Evolutionary conservation across 148 eudicot genomes (phyloP), one percentile per base, ranked within the genome.

Genomic region (Chenopodium quinoa): DNA sequence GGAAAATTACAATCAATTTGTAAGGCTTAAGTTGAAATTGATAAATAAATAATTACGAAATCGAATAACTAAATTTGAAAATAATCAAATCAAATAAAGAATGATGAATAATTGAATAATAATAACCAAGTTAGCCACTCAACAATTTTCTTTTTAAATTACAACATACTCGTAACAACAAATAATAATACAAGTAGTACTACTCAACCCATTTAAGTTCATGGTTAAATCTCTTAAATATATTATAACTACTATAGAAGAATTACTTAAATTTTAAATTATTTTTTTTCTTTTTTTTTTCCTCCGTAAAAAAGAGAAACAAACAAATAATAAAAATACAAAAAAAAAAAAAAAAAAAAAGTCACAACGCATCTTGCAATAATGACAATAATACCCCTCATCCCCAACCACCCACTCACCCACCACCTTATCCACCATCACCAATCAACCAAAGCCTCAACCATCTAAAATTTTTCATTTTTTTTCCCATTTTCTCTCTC

Each of bases 371-470:
- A 77, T 81, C 29, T 76, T 76, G 23, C 64, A 50, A 62, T 84
- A 86, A 84, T 83, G 91, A 89, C 88, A 86, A 85, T 80, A 86
- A 83, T 85, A 81, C 86, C 91, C 86, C 88, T 40, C 71, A 69
- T 34, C 88, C 34, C 27, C 68, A 81, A 66, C 83, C 65, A 74
- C 25, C 74, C 78, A 70, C 69, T 79, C 58, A 67, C 83, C 82
- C 73, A 52, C 77, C 67, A 31, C 77, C 66, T 56, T 9, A 74
- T 3, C 63, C 76, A 58, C 44, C 63, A 27, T 10, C 44, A 11
- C 78, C 85, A 44, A 23, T 62, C 65, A 46, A 25, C 54, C 60
- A 44, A 22, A 19, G 13, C 32, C 79, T 10, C 3, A 31, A 31
- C 22, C 48, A 63, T 6, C 27, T 27, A 58, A 44, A 66, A 8